Percentiles rank a stretch among this genome's conserved stretches.
phyloP scores from a whole-genome alignment of 1,139 yeast genomes.

The Kodamaea plutei region DNA sequence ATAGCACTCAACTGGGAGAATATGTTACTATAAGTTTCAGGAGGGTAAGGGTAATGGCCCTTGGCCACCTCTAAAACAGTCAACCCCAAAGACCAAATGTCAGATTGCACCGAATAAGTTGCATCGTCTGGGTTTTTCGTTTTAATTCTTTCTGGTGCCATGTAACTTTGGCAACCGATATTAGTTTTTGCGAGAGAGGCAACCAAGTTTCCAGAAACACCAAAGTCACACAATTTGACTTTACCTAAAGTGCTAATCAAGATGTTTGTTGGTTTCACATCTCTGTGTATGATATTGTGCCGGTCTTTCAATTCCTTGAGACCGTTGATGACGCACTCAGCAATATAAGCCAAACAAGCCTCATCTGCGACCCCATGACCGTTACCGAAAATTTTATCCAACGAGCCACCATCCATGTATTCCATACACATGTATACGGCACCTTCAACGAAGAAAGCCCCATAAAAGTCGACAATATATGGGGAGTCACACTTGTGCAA shows the following conservation, averaged over 20 bases:
- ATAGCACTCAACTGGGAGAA: conserved; percentile 93
- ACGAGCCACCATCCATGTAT: conserved; percentile 95
- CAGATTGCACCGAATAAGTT: conserved; percentile 91
- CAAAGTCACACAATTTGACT: conserved; percentile 92
- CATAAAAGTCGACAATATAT: conserved; percentile 90
- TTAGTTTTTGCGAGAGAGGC: conserved; percentile 95
- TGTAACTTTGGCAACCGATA: conserved; percentile 96
- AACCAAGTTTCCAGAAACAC: conserved; percentile 92
- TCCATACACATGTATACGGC: conserved; percentile 99
- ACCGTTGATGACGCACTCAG: conserved; percentile 80
- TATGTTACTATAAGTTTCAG: conserved; percentile 85
- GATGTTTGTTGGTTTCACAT: conserved; percentile 95
- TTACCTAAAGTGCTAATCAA: conserved; percentile 77
- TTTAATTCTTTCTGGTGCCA: conserved; percentile 98
- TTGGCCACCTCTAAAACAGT: conserved; percentile 84
- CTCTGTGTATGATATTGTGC: conserved; percentile 93
- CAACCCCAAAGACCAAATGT: conserved; percentile 93
- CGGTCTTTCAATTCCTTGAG: conserved; percentile 76
- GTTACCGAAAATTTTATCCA: conserved; percentile 75
- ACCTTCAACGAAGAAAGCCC: conserved; percentile 96
- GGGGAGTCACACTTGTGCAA: conserved; percentile 88
- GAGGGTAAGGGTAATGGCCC: conserved; percentile 93
- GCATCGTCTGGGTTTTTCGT: conserved; percentile 54
- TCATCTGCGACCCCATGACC: conserved; percentile 77
- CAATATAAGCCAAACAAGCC: conserved; percentile 68